Evolutionary conservation across 75 land plant species (phyloP).

Genomic region (Pseudotsuga menziesii): DNA sequence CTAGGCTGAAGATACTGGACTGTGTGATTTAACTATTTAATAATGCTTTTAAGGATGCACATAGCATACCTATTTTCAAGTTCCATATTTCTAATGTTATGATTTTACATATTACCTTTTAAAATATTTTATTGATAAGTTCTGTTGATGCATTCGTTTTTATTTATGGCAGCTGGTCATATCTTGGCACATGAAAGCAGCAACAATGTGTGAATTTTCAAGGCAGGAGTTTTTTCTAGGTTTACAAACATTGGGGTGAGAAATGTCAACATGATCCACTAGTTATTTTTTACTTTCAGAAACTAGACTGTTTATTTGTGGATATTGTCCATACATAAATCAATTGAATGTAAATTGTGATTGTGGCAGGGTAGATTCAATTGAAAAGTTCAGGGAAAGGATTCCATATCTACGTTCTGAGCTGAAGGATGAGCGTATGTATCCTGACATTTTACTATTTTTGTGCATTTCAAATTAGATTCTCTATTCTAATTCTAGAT

Average conservation of each 20-base stretch:
- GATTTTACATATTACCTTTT: neutral
- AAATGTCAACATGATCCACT: neutral
- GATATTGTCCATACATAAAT: neutral
- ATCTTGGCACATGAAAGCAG: conserved; percentile 99
- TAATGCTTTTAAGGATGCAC: neutral
- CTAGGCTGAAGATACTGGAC: neutral
- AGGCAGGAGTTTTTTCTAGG: conserved; percentile 88
- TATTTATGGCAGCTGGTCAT: conserved; percentile 62
- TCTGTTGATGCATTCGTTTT: neutral
- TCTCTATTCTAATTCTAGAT: neutral
- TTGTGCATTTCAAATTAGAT: neutral
- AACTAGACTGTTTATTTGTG: neutral
- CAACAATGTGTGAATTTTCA: conserved; percentile 98
- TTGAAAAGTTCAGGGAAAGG: conserved; percentile 78
- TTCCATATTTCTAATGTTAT: neutral
- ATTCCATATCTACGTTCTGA: conserved; percentile 78
- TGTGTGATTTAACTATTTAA: neutral
- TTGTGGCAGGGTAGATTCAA: conserved; percentile 82
- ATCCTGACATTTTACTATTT: conserved; percentile 1
- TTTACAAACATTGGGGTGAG: conserved; percentile 82
- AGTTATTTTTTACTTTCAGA: neutral
- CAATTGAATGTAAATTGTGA: neutral
- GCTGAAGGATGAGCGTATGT: conserved; percentile 94
- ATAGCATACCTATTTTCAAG: neutral
- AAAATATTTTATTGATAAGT: neutral